A percentile compares a stretch with the other conserved stretches of the same genome.
Evolutionary conservation across 768 basidiomycete genomes (phyloP).

Genomic region (Asterophora parasitica): DNA sequence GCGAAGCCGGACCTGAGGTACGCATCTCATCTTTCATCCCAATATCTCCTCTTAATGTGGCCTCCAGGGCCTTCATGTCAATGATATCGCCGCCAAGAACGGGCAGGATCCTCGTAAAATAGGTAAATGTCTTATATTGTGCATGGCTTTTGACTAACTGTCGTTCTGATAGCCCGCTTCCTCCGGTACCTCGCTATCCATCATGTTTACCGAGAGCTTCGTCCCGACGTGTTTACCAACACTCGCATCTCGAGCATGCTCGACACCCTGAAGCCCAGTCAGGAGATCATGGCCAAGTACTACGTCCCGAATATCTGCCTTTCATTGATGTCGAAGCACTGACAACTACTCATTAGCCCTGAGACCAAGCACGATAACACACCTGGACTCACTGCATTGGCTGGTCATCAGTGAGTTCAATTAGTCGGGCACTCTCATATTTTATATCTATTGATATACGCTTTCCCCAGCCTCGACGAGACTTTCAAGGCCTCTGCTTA

Average conservation of each 20-base stretch:
- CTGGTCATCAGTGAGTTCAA: not conserved
- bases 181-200: slow-evolving; percentile 15
- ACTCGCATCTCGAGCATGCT: slow-evolving; percentile 27
- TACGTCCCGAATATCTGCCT: too few species aligned
- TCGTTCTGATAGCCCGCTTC: not conserved
- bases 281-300: not conserved
- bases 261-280: slow-evolving; percentile 21
- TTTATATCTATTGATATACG: too few species aligned
- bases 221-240: slow-evolving; percentile 27
- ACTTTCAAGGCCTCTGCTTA: slow-evolving; percentile 25
- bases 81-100: slow-evolving; percentile 23
- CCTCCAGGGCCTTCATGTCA: slow-evolving; percentile 23
- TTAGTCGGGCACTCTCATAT: too few species aligned
- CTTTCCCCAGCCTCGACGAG: slow-evolving; percentile 24
- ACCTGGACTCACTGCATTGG: not conserved
- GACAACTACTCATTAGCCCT: not conserved
- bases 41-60: slow-evolving; percentile 11
- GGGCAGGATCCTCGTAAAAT: slow-evolving; percentile 23
- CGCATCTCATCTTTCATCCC: too few species aligned
- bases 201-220: slow-evolving; percentile 20
- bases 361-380: not conserved
- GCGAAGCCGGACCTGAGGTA: not conserved
- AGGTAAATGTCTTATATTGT: too few species aligned
- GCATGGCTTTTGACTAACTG: too few species aligned
- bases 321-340: not conserved